Evolutionary conservation across 2,329 filamentous ascomycete species (phyloP).

Genomic region (Phialemoniopsis sp.): DNA sequence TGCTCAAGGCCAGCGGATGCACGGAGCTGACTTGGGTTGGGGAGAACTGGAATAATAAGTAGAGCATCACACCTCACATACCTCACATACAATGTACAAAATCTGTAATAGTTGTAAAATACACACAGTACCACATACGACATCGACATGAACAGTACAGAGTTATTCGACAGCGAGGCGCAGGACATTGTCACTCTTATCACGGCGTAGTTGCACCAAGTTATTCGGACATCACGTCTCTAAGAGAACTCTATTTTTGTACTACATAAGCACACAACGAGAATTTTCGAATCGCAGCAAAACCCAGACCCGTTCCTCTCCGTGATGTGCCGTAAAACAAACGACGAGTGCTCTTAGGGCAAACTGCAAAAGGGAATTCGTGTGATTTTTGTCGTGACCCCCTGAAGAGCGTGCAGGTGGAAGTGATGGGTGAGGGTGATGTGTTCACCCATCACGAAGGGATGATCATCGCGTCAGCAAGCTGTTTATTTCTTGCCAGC

Average conservation of each 20-base stretch:
- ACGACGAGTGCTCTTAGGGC: slow-evolving; percentile 18
- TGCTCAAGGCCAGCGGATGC: too few relatives aligned
- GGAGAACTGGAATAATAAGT: not conserved
- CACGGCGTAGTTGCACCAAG: too few relatives aligned
- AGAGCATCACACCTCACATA: too few relatives aligned
- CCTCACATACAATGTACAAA: too few relatives aligned
- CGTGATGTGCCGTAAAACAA: slow-evolving; percentile 21
- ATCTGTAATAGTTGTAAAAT: too few relatives aligned
- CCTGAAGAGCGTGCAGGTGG: slow-evolving; percentile 5
- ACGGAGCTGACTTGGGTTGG: not conserved
- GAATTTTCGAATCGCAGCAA: slow-evolving; percentile 23
- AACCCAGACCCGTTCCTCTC: slow-evolving; percentile 22
- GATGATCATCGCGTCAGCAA: slow-evolving; percentile 6
- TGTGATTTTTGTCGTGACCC: slow-evolving; percentile 16
- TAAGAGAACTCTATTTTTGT: slow-evolving; percentile 27
- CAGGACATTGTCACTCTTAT: too few relatives aligned
- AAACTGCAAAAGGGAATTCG: slow-evolving; percentile 8
- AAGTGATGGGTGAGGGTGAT: slow-evolving; percentile 1
- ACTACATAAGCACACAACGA: slow-evolving; percentile 22
- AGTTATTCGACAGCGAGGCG: too few relatives aligned
- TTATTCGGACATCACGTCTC: slow-evolving; percentile 22
- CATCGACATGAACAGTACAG: slow-evolving; percentile 16
- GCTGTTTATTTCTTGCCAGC: slow-evolving; percentile 66
- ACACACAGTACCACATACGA: slow-evolving; percentile 5
- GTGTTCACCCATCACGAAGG: slow-evolving; percentile 6